A percentile compares a stretch with the other conserved stretches of the same genome.
Evolutionary conservation across 805 yeast genomes (phyloP).

Genomic region (Isabelozyma pseudorhagii): DNA sequence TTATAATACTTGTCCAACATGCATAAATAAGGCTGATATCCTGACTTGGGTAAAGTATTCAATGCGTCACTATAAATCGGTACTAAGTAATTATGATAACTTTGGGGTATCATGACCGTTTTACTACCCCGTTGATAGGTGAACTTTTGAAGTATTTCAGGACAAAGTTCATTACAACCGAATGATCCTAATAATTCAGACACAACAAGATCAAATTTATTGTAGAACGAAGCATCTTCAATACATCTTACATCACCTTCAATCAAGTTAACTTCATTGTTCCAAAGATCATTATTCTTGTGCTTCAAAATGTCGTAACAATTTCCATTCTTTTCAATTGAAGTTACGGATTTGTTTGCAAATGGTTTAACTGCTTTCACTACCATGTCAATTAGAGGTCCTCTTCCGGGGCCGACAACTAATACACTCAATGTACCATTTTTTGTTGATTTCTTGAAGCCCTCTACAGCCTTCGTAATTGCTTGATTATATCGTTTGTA

Average conservation of each 20-base stretch:
- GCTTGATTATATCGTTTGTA: slow-evolving; percentile 69
- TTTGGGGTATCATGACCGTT: slow-evolving; percentile 38
- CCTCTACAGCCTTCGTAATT: slow-evolving; percentile 50
- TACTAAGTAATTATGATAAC: slow-evolving; percentile 56
- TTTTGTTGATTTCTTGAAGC: slow-evolving; percentile 16
- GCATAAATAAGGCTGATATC: slow-evolving; percentile 19
- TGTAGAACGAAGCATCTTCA: slow-evolving; percentile 19
- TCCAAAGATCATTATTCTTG: slow-evolving; percentile 55
- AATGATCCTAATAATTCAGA: slow-evolving; percentile 87
- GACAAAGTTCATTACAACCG: slow-evolving; percentile 88
- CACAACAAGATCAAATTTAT: slow-evolving; percentile 53
- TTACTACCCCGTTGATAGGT: slow-evolving; percentile 29
- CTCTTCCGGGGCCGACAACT: slow-evolving; percentile 86
- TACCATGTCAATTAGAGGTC: slow-evolving; percentile 62
- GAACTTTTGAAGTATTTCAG: slow-evolving; percentile 59
- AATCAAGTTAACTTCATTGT: slow-evolving; percentile 46
- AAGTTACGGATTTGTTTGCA: slow-evolving; percentile 16
- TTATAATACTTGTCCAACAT: slow-evolving; percentile 11
- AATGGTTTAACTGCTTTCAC: neutral
- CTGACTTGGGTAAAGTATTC: neutral
- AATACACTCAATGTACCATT: slow-evolving; percentile 29
- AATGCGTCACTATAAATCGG: slow-evolving; percentile 60
- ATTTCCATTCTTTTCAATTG: slow-evolving; percentile 70
- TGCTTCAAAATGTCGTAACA: slow-evolving; percentile 51
- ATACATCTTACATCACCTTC: slow-evolving; percentile 56